Evolutionary conservation across 1,284 basidiomycete species (phyloP).

Genomic region (Cryptococcus sp.): DNA sequence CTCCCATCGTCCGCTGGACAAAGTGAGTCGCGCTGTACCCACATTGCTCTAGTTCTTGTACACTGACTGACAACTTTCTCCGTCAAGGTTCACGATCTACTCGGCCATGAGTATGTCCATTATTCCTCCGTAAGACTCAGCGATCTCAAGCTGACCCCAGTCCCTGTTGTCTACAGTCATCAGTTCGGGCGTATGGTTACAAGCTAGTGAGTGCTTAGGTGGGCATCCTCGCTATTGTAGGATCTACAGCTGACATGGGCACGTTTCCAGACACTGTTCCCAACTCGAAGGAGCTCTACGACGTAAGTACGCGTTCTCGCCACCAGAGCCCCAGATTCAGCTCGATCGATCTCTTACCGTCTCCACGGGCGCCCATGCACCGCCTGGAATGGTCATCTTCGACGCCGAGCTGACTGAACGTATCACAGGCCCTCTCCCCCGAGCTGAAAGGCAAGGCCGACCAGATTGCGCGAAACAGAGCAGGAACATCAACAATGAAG

Average conservation of each 20-base stretch:
- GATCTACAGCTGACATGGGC: neutral
- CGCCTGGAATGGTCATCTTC: neutral
- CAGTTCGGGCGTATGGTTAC: slow-evolving; percentile 19
- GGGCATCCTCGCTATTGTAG: neutral
- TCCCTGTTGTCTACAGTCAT: slow-evolving; percentile 27
- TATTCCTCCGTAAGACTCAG: no score
- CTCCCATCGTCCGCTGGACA: neutral
- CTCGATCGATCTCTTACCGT: neutral
- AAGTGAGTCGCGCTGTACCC: neutral
- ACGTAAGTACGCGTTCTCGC: slow-evolving; percentile 22
- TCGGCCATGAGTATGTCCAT: neutral
- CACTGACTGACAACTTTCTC: neutral
- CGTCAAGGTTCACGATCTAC: neutral
- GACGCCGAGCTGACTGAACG: neutral
- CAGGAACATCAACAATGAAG: slow-evolving; percentile 18
- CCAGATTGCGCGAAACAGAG: slow-evolving; percentile 34
- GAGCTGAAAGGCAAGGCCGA: slow-evolving; percentile 47
- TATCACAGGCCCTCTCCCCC: slow-evolving; percentile 36
- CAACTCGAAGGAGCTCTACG: slow-evolving; percentile 45
- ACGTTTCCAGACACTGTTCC: slow-evolving; percentile 28
- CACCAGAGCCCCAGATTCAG: neutral
- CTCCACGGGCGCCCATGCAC: neutral
- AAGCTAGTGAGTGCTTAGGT: neutral
- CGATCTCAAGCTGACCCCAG: neutral
- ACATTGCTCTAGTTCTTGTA: neutral